Evolutionary conservation across 805 yeast species (phyloP).

Genomic region (Suhomyces canberraensis): DNA sequence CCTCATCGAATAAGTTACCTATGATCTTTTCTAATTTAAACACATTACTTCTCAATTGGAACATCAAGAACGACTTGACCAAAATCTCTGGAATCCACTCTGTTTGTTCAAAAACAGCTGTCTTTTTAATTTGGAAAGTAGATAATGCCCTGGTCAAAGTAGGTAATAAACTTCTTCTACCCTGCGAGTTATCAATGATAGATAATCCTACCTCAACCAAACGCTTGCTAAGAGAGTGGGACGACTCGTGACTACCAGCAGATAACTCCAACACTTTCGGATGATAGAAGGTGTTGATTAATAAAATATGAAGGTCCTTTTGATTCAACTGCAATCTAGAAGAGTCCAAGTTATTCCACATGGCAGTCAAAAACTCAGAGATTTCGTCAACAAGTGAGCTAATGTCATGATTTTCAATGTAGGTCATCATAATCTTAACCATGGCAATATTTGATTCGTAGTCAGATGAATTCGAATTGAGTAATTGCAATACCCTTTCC

Average conservation of each 20-base stretch:
- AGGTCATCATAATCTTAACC: constrained; percentile 15
- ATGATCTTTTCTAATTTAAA: constrained; percentile 60
- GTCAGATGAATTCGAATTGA: constrained; percentile 21
- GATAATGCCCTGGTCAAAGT: constrained; percentile 47
- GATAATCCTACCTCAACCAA: constrained; percentile 38
- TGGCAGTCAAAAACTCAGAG: constrained; percentile 31
- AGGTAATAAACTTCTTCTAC: constrained; percentile 71
- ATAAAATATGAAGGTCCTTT: constrained; percentile 53
- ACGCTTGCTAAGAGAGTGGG: constrained; percentile 22
- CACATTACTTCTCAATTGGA: constrained; percentile 54
- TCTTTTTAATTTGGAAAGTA: constrained; percentile 36
- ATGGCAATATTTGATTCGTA: constrained; percentile 24
- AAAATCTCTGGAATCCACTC: constrained; percentile 53
- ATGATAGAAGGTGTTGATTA: constrained; percentile 52
- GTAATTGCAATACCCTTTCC: constrained; percentile 2
- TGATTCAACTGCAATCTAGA: constrained; percentile 66
- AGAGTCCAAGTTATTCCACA: constrained; percentile 59
- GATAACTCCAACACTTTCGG: constrained; percentile 39
- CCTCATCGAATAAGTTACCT: constrained; percentile 48
- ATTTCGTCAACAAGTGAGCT: constrained; percentile 13
- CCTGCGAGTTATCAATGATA: constrained; percentile 47
- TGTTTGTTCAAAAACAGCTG: constrained; percentile 34
- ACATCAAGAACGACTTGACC: constrained; percentile 41
- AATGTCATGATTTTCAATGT: constrained; percentile 9
- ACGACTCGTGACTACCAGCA: constrained; percentile 18